A percentile compares a stretch with the other conserved stretches of the same genome.
phyloP scores from a whole-genome alignment of 2,329 filamentous ascomycete species.

The Penicillium decumbens region DNA sequence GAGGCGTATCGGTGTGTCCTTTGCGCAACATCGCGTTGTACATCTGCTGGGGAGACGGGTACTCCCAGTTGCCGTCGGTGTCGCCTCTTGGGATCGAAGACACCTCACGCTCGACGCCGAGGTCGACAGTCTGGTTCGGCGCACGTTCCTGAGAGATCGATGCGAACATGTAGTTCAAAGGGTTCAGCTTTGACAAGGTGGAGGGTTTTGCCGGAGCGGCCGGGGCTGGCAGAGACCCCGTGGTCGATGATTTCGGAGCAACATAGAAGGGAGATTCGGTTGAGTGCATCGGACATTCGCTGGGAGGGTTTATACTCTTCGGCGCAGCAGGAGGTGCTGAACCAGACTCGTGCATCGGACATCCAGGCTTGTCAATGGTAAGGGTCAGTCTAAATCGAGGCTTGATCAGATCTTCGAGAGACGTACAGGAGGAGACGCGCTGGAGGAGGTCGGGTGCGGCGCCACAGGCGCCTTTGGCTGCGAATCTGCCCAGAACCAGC shows the following conservation, averaged over 20 bases:
- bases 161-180: constrained; percentile 93
- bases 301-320: constrained; percentile 27
- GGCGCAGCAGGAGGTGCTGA: constrained; percentile 28
- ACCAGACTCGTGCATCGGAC: constrained; percentile 61
- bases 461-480: constrained; percentile 39
- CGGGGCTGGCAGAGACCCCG: constrained; percentile 31
- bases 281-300: constrained; percentile 47
- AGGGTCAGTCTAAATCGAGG: constrained; percentile 16
- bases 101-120: constrained; percentile 75
- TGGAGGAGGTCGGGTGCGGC: constrained; percentile 46
- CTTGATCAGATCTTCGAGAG: background rate
- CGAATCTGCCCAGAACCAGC: constrained; percentile 66
- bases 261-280: constrained; percentile 48
- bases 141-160: constrained; percentile 76
- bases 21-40: constrained; percentile 97
- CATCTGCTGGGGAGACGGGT: constrained; percentile 98
- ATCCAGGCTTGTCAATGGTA: constrained; percentile 55
- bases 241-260: constrained; percentile 30
- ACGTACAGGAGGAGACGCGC: constrained; percentile 54
- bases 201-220: constrained; percentile 39
- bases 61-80: constrained; percentile 79
- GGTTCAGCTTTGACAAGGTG: constrained; percentile 63
- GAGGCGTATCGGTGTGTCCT: constrained; percentile 89
- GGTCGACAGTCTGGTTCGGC: constrained; percentile 63
- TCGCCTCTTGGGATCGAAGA: constrained; percentile 89